phyloP scores from a whole-genome alignment of 176 grass and related monocot species.

The Carex parvula region DNA sequence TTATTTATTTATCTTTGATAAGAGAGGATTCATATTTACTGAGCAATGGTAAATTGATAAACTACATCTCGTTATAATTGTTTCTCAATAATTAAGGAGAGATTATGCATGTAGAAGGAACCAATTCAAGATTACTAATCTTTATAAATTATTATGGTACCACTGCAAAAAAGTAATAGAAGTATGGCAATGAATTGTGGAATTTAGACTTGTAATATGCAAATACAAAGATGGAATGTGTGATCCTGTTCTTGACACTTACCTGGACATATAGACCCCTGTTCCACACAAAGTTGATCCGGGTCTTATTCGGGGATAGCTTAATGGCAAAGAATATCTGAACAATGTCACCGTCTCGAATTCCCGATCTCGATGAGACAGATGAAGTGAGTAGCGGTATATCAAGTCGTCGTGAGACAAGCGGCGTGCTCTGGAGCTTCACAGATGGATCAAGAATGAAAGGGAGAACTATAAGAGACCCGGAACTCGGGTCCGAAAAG shows the following conservation, averaged over 20 bases:
- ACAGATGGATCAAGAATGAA: conserved; percentile 73
- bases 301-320: conserved; percentile 76
- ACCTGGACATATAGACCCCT: conserved; percentile 83
- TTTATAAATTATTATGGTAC: not conserved
- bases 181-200: not conserved
- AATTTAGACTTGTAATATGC: not conserved
- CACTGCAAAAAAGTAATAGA: not conserved
- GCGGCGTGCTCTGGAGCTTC: conserved; percentile 64
- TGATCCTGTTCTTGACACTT: not conserved
- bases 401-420: conserved; percentile 73
- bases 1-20: no score
- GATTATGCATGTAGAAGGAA: not conserved
- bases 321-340: conserved; percentile 63
- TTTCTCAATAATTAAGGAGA: not conserved
- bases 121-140: not conserved
- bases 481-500: conserved; percentile 83
- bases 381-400: conserved; percentile 66
- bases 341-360: conserved; percentile 59
- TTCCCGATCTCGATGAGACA: conserved; percentile 31
- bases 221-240: not conserved
- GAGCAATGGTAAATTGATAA: not conserved
- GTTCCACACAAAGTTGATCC: conserved; percentile 87
- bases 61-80: not conserved
- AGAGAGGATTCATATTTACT: no score
- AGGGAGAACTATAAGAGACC: conserved; percentile 72